Conservation (phyloP, 768 basidiomycete genomes). For the Tricholoma terreum region DNA sequence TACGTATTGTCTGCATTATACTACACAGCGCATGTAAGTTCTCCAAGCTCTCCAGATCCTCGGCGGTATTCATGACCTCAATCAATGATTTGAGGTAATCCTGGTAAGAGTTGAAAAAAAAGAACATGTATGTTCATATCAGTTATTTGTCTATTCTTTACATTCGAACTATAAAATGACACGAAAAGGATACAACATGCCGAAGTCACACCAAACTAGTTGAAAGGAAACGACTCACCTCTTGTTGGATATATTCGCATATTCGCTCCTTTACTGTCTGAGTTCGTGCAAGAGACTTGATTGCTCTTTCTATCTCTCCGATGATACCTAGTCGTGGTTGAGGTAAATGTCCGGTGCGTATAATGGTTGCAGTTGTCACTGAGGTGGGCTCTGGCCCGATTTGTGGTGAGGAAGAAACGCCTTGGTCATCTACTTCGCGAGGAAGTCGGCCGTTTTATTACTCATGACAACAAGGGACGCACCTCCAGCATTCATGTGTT, state of each 20-base stretch:
- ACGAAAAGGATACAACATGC: slow-evolving; percentile 8
- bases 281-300: slow-evolving; percentile 74
- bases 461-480: slow-evolving; percentile 21
- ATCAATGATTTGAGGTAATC: slow-evolving; percentile 87
- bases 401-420: slow-evolving; percentile 59
- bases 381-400: slow-evolving; percentile 54
- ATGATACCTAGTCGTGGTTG: slow-evolving; percentile 75
- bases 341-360: slow-evolving; percentile 73
- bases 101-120: slow-evolving; percentile 38
- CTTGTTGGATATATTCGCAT: slow-evolving; percentile 83
- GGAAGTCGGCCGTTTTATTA: slow-evolving; percentile 4
- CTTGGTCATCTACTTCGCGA: slow-evolving; percentile 41
- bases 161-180: slow-evolving; percentile 17
- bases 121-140: slow-evolving; percentile 24
- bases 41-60: slow-evolving; percentile 88
- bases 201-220: slow-evolving; percentile 3
- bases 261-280: slow-evolving; percentile 75
- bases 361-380: slow-evolving; percentile 59
- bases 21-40: slow-evolving; percentile 89
- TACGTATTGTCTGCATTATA: slow-evolving; percentile 93
- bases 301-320: slow-evolving; percentile 72
- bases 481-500: slow-evolving; percentile 72
- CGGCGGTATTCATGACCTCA: slow-evolving; percentile 81
- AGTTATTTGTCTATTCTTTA: slow-evolving; percentile 21
- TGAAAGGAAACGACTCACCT: slow-evolving; percentile 49